Evolutionary conservation across 78 protist species (phyloP), one percentile per base, ranked within the genome.

Genomic region (Dictyostelium capitatum): DNA sequence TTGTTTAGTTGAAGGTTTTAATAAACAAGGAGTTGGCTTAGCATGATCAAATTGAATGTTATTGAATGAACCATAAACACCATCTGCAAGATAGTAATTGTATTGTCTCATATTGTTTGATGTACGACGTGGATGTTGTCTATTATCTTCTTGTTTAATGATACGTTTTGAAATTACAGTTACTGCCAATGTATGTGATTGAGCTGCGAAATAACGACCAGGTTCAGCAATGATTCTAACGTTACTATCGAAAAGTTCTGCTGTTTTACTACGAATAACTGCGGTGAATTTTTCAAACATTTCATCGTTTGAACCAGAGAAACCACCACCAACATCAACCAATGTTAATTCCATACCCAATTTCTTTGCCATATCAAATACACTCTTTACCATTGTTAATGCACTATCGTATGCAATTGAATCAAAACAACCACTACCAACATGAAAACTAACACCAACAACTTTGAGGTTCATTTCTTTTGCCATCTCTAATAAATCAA

Each of bases 311-410:
- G 50, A 20, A 41, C 99, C 99, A 9, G 99, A 97, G 92, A 92
- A 99, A 81, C 99, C 99, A 48, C 99, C 99, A 25, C 99, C 99
- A 30, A 98, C 23, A 89, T 99, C 99, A 41, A 99, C 97, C 19
- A 99, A 37, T 30, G 59, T 41, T 72, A 96, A 47, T 30, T 54
- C 37, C 96, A 89, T 85, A 54, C 90, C 94, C 48, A 77, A 92
- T 56, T 95, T 98, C 37, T 96, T 97, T 25, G 99, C 99, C 48
- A 97, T 62, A 73, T 97, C 98, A 64, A 98, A 97, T 70, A 96
- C 96, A 32, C 41, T 37, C 54, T 81, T 59, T 43, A 98, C 98
- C 79, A 72, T 80, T 0, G 7, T 51, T 30, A 97, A 53, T 3
- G 99, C 98, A 3, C 92, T 23, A 32, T n/a, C 95, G 79, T 82